Percentiles rank a stretch among this genome's conserved stretches.
Conservation (phyloP, 768 basidiomycete species). For the Panellus pusillus region DNA sequence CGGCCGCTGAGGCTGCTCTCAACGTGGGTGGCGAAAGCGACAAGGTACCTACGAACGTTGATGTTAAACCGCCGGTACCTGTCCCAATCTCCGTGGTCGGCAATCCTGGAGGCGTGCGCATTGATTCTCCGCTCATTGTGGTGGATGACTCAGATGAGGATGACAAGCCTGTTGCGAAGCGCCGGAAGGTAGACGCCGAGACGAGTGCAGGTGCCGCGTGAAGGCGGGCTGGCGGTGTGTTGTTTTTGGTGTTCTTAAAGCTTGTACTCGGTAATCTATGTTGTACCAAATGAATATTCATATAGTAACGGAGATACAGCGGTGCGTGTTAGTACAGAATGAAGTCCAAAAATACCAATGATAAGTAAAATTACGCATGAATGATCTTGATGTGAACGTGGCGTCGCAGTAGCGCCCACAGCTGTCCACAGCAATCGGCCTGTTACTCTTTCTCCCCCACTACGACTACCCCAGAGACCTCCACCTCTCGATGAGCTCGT, state of each 20-base stretch:
- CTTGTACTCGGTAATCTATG: constrained; percentile 1
- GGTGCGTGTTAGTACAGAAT: too few species aligned
- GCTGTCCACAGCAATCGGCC: not conserved
- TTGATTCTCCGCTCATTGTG: constrained; percentile 57
- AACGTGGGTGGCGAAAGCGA: not conserved
- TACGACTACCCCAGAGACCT: not conserved
- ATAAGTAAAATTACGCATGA: not conserved
- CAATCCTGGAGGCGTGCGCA: constrained; percentile 28
- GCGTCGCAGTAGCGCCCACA: not conserved
- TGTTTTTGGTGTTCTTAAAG: not conserved
- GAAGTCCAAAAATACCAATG: too few species aligned
- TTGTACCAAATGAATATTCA: not conserved
- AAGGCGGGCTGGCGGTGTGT: not conserved
- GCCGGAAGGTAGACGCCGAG: constrained; percentile 47
- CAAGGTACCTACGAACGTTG: constrained; percentile 8
- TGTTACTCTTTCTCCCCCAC: not conserved
- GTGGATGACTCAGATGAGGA: constrained; percentile 59
- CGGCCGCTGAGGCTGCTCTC: not conserved
- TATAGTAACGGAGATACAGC: too few species aligned
- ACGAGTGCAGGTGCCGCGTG: not conserved
- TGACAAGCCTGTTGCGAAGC: constrained; percentile 56
- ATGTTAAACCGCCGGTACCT: constrained; percentile 29
- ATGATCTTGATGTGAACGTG: not conserved
- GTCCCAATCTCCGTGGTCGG: constrained; percentile 27
- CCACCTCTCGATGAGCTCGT: not conserved